phyloP scores from a whole-genome alignment of 2,329 filamentous ascomycete genomes.

The Myriosclerotinia curreyana region DNA sequence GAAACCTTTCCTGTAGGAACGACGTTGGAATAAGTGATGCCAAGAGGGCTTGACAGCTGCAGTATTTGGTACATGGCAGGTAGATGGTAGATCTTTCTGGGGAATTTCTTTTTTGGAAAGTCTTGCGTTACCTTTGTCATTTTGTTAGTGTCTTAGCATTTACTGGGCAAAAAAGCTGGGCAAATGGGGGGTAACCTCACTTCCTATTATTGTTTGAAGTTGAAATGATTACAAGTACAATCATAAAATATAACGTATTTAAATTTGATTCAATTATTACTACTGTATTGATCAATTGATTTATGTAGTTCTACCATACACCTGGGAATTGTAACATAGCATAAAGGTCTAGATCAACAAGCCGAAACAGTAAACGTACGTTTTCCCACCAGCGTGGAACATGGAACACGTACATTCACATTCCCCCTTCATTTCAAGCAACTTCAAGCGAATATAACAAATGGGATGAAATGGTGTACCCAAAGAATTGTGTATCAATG shows the following conservation, averaged over 20 bases:
- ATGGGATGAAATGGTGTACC: neutral
- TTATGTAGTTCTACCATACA: neutral
- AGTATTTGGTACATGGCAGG: neutral
- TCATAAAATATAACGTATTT: too few relatives aligned
- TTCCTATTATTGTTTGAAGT: too few relatives aligned
- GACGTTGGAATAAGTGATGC: conserved; percentile 6
- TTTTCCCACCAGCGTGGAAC: neutral
- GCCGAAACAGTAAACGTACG: neutral
- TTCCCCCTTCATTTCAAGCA: conserved; percentile 14
- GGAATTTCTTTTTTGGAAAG: neutral
- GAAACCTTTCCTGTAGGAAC: neutral
- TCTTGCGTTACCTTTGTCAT: neutral
- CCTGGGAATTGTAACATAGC: neutral
- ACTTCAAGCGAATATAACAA: conserved; percentile 4
- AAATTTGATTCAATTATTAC: too few relatives aligned
- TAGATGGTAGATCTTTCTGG: neutral
- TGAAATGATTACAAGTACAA: neutral
- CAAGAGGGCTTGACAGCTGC: neutral
- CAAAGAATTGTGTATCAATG: neutral
- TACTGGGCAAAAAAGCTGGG: conserved; percentile 3
- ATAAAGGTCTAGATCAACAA: neutral
- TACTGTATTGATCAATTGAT: too few relatives aligned
- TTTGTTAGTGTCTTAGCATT: neutral
- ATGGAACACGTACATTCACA: neutral
- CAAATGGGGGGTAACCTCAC: too few relatives aligned